phyloP scores from a whole-genome alignment of 371 early-diverging fungal genomes.

The Ordospora pajunii region DNA sequence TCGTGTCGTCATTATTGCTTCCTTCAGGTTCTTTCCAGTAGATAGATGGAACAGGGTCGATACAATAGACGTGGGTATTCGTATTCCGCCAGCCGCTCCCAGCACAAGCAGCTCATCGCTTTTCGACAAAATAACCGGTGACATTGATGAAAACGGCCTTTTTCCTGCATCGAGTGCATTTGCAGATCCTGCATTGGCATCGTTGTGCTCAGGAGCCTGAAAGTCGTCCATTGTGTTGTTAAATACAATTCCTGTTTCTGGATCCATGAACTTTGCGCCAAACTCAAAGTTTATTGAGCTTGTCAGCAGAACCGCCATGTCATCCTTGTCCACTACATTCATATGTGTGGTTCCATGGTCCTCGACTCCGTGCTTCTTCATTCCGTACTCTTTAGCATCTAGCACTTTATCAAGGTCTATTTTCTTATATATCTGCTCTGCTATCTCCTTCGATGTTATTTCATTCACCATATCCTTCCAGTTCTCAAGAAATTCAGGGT shows the following conservation, averaged over 20 bases:
- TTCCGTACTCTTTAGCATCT: slow-evolving; percentile 29
- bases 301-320: slow-evolving; percentile 75
- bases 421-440: slow-evolving; percentile 63
- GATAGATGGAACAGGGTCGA: slow-evolving; percentile 70
- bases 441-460: slow-evolving; percentile 67
- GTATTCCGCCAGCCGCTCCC: slow-evolving; percentile 86
- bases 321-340: slow-evolving; percentile 74
- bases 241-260: slow-evolving; percentile 79
- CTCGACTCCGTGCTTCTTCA: slow-evolving; percentile 60
- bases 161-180: slow-evolving; percentile 77
- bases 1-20: slow-evolving; percentile 70
- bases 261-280: slow-evolving; percentile 82
- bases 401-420: slow-evolving; percentile 29
- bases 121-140: slow-evolving; percentile 72
- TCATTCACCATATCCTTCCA: slow-evolving; percentile 36
- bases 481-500: slow-evolving; percentile 65
- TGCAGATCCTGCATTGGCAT: slow-evolving; percentile 72
- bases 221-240: slow-evolving; percentile 98
- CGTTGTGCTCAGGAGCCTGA: slow-evolving; percentile 71
- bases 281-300: slow-evolving; percentile 77
- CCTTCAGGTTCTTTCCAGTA: slow-evolving; percentile 65
- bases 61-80: slow-evolving; percentile 75
- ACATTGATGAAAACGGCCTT: slow-evolving; percentile 77
- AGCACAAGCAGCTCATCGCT: slow-evolving; percentile 67
- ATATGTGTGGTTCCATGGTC: slow-evolving; percentile 91